Conservation (phyloP, 2,329 filamentous ascomycete species). For the Gyromitra esculenta region DNA sequence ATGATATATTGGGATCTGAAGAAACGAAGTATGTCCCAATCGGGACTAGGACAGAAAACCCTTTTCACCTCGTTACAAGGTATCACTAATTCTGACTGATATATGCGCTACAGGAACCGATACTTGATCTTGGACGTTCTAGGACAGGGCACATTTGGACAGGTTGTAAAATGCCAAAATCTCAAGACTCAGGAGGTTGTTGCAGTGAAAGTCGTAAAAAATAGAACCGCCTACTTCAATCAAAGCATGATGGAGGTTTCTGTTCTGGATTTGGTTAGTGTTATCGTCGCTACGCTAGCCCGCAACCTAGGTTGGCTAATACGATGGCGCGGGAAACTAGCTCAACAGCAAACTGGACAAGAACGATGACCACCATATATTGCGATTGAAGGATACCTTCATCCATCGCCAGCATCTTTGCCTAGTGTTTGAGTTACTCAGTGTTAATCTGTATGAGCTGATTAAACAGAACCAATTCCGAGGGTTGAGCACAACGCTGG, state of each 20-base stretch:
- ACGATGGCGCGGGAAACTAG: slow-evolving; percentile 62
- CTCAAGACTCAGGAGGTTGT: slow-evolving; percentile 98
- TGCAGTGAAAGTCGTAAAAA: slow-evolving; percentile 99
- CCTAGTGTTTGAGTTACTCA: slow-evolving; percentile 93
- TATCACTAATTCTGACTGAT: slow-evolving; percentile 7
- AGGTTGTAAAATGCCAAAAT: slow-evolving; percentile 99
- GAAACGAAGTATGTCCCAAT: slow-evolving; percentile 82
- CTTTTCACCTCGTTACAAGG: neutral
- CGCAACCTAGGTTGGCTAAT: slow-evolving; percentile 8
- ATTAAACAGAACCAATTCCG: slow-evolving; percentile 99
- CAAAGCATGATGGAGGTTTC: slow-evolving; percentile 99
- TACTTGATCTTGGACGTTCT: slow-evolving; percentile 97
- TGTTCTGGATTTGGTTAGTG: slow-evolving; percentile 84
- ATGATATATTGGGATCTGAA: slow-evolving; percentile 96
- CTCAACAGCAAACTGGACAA: slow-evolving; percentile 99
- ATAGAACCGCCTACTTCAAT: slow-evolving; percentile 98
- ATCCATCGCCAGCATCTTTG: slow-evolving; percentile 98
- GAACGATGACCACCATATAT: slow-evolving; percentile 95
- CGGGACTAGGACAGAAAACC: slow-evolving; percentile 4
- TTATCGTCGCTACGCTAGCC: slow-evolving; percentile 7
- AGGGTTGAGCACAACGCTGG: slow-evolving; percentile 93
- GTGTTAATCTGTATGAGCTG: slow-evolving; percentile 96
- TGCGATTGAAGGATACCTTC: slow-evolving; percentile 96
- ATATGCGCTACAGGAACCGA: slow-evolving; percentile 72
- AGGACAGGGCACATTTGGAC: slow-evolving; percentile 96